Evolutionary conservation across 805 yeast genomes (phyloP), one percentile per base, ranked within the genome.

Genomic region (Priceomyces medius): DNA sequence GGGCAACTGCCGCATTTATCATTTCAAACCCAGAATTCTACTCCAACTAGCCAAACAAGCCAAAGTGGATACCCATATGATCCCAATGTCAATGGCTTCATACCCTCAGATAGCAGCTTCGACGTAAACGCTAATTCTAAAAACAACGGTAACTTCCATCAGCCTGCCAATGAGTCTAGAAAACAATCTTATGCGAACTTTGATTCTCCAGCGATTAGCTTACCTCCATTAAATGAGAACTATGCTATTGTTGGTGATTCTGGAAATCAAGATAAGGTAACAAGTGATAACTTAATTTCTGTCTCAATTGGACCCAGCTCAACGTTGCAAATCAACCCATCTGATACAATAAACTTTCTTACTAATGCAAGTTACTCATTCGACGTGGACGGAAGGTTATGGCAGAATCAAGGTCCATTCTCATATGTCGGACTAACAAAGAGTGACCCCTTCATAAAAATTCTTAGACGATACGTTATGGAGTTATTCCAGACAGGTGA

Each of bases 321-420:
- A 3, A 47, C 52, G 13, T 50, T 70, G 20, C 57, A 59, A 36
- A 54, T 70, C 26, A 54, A 60, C 26, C 63, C 66, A 2, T 46
- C 58, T 28, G 74, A 70, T 47, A 47, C 59, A 3, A 57, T 70
- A 26, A 52, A 55, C n/a, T 42, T 60, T 0, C 66, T 68, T 35
- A 45, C 63, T 16, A 56, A 59, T 40, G 70, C 74, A 4, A 64
- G 68, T 36, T 53, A 36, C 41, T 59, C 73, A 0, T 44, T 68
- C 16, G 49, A 55, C 35, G 55, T 67, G 4, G 74, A 69, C 39
- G 74, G 74, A 7, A 54, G 59, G 2, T 44, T 46, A 18, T 61
- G 72, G 63, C 74, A 68, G 45, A 63, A 59, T 35, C 73, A 68
- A 35, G 76, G 76, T 2, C 55, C 59, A 6, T 38, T 69, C 16